A percentile compares a stretch with the other conserved stretches of the same genome.
Conservation (phyloP, 2,329 filamentous ascomycete species). For the Aspergillus sclerotialis region DNA sequence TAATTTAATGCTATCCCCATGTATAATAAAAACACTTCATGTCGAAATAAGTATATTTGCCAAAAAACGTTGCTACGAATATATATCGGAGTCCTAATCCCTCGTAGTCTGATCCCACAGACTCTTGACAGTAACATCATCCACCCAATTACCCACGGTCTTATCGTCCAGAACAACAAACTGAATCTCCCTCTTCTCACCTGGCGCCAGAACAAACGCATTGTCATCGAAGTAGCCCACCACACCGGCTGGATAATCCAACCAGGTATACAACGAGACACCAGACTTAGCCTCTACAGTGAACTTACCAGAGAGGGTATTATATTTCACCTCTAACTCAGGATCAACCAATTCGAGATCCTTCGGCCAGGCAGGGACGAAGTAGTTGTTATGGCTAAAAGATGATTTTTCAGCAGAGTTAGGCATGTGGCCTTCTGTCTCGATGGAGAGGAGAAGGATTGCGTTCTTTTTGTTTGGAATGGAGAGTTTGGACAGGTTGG, state of each 20-base stretch:
- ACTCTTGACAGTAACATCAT: constrained; percentile 45
- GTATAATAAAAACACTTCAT: too few relatives aligned
- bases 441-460: constrained; percentile 40
- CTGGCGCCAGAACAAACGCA: constrained; percentile 44
- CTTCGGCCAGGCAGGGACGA: constrained; percentile 42
- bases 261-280: constrained; percentile 49
- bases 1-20: too few relatives aligned
- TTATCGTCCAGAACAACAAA: constrained; percentile 42
- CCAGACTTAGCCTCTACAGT: constrained; percentile 43
- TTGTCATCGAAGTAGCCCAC: constrained; percentile 49
- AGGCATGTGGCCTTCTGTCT: constrained; percentile 39
- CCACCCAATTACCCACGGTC: constrained; percentile 38
- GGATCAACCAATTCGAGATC: constrained; percentile 45
- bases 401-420: constrained; percentile 33
- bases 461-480: constrained; percentile 28
- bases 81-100: too few relatives aligned
- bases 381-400: constrained; percentile 47
- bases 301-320: constrained; percentile 30
- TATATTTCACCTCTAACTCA: constrained; percentile 33
- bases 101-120: constrained; percentile 43
- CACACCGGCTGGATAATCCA: constrained; percentile 45
- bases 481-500: constrained; percentile 31
- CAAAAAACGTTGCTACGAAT: too few relatives aligned
- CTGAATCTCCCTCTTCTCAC: constrained; percentile 38
- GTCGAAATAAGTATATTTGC: too few relatives aligned